phyloP scores from a whole-genome alignment of 345 rosid genomes.

The Citrus sp. region DNA sequence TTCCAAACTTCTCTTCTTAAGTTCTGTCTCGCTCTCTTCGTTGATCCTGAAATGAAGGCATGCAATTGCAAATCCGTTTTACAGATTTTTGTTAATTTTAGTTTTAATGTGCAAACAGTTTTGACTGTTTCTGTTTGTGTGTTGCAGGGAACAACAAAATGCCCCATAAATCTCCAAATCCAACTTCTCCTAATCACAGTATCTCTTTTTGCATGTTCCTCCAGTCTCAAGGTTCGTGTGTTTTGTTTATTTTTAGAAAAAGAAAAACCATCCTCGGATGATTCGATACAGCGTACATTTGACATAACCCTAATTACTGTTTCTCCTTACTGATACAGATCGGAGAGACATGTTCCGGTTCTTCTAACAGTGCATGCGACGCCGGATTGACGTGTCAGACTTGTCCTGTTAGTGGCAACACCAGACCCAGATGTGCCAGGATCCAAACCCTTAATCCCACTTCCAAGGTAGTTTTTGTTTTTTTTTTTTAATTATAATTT shows the following conservation, averaged over 20 bases:
- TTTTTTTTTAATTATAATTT: no score
- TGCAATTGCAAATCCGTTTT: not conserved
- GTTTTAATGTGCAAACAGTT: not conserved
- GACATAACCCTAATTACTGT: no score
- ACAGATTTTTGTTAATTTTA: not conserved
- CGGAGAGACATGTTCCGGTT: constrained; percentile 66
- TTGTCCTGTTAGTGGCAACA: constrained; percentile 62
- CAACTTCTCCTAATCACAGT: constrained; percentile 20
- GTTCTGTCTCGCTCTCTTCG: no score
- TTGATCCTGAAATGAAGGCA: constrained; percentile 11
- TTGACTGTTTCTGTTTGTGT: not conserved
- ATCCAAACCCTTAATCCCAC: constrained; percentile 65
- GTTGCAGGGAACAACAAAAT: constrained; percentile 23
- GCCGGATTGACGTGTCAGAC: constrained; percentile 79
- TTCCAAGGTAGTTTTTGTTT: constrained; percentile 45
- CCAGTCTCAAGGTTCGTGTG: constrained; percentile 29
- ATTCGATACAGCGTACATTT: not conserved
- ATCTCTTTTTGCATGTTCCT: constrained; percentile 22
- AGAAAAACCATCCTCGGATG: not conserved
- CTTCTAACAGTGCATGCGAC: constrained; percentile 52
- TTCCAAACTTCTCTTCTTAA: no score
- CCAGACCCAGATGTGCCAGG: constrained; percentile 77
- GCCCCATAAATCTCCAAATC: constrained; percentile 5
- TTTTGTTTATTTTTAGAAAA: no score
- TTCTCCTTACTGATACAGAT: constrained; percentile 37